A percentile compares a stretch with the other conserved stretches of the same genome.
Evolutionary conservation across 495 filamentous ascomycete species (phyloP).

Genomic region (Aspergillus funiculosus): DNA sequence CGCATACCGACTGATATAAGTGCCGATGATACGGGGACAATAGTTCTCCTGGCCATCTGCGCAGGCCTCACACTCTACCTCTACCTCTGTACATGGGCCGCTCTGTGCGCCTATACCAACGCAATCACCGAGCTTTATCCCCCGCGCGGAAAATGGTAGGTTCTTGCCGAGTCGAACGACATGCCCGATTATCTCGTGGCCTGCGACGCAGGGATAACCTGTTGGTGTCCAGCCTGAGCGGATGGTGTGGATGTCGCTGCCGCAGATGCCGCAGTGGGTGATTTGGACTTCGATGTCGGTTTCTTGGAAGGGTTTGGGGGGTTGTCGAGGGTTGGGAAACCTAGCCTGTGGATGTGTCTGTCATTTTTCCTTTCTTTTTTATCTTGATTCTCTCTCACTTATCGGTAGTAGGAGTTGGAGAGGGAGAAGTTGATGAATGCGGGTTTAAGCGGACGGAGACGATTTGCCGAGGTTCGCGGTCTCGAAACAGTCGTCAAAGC

Average conservation of each 20-base stretch:
- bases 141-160: background rate
- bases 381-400: conserved; percentile 6
- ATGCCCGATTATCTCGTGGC: conserved; percentile 78
- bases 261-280: conserved; percentile 81
- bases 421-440: background rate
- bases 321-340: conserved; percentile 62
- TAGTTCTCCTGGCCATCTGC: conserved; percentile 56
- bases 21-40: conserved; percentile 57
- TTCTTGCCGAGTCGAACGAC: conserved; percentile 42
- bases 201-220: conserved; percentile 67
- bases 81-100: conserved; percentile 55
- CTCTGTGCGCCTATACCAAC: conserved; percentile 83
- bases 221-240: conserved; percentile 67
- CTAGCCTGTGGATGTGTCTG: conserved; percentile 71
- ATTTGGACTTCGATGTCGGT: conserved; percentile 60
- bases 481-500: too few relatives aligned
- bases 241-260: conserved; percentile 70
- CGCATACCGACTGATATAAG: conserved; percentile 62
- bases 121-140: conserved; percentile 68
- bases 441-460: background rate
- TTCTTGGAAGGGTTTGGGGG: conserved; percentile 73
- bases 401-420: too few relatives aligned
- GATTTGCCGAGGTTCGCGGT: background rate
- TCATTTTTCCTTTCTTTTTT: conserved; percentile 4
- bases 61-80: conserved; percentile 65